Conservation (phyloP, 1,139 yeast genomes). For the Cylindricascospora bacillispora region DNA sequence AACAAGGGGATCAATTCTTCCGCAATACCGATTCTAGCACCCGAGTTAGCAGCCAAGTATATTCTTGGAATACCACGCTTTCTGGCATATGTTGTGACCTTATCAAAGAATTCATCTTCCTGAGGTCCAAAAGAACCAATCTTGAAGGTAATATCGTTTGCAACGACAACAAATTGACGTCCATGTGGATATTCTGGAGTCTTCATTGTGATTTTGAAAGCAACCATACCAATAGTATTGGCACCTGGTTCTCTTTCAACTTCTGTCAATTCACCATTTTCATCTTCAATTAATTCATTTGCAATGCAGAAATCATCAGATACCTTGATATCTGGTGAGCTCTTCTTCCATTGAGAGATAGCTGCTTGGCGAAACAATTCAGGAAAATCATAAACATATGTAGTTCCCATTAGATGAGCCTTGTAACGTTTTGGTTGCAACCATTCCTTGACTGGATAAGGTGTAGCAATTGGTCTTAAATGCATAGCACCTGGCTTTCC, state of each 20-base stretch:
- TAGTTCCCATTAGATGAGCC: slow-evolving; percentile 97
- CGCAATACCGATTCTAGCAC: slow-evolving; percentile 97
- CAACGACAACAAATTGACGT: slow-evolving; percentile 82
- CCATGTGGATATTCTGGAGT: slow-evolving; percentile 97
- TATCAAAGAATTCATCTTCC: slow-evolving; percentile 83
- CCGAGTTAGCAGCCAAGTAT: slow-evolving; percentile 93
- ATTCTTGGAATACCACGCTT: slow-evolving; percentile 86
- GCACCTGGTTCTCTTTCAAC: slow-evolving; percentile 95
- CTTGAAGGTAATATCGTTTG: slow-evolving; percentile 93
- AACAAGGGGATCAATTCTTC: slow-evolving; percentile 84
- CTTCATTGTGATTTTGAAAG: slow-evolving; percentile 79
- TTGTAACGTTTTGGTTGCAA: slow-evolving; percentile 96
- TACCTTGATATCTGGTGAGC: slow-evolving; percentile 39
- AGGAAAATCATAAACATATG: slow-evolving; percentile 97
- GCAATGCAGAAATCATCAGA: slow-evolving; percentile 72
- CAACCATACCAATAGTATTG: slow-evolving; percentile 94
- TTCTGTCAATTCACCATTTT: slow-evolving; percentile 72
- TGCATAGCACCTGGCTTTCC: slow-evolving; percentile 97
- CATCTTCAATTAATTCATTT: slow-evolving; percentile 69
- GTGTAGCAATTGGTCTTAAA: slow-evolving; percentile 86
- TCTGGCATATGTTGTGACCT: slow-evolving; percentile 87
- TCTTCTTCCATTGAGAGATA: slow-evolving; percentile 69
- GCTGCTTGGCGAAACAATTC: slow-evolving; percentile 94
- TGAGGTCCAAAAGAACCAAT: slow-evolving; percentile 99
- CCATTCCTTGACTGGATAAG: slow-evolving; percentile 96